Percentiles rank a stretch among this genome's conserved stretches.
Conservation (phyloP, 192 early-diverging fungal genomes). For the Podochytrium sp. region DNA sequence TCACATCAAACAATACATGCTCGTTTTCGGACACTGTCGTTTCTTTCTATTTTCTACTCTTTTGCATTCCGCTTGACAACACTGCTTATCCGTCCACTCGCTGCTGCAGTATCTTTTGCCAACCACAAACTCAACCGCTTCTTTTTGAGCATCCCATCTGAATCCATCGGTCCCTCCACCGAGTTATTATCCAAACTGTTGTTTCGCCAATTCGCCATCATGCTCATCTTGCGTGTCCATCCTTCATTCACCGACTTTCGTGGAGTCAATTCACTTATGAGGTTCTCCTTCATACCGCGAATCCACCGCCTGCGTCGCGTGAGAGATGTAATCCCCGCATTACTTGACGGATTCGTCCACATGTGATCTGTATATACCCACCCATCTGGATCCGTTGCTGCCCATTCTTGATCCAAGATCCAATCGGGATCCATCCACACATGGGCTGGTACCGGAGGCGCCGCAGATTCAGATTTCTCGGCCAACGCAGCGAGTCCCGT, state of each 20-base stretch:
- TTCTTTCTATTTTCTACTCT: too few relatives aligned
- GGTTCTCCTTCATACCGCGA: conserved; percentile 4
- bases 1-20: neutral
- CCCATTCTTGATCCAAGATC: conserved; percentile 16
- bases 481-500: neutral
- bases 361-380: conserved; percentile 30
- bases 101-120: neutral
- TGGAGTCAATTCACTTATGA: too few relatives aligned
- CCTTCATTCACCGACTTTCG: too few relatives aligned
- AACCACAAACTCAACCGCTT: conserved; percentile 5
- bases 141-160: neutral
- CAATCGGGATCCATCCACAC: conserved; percentile 22
- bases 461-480: neutral
- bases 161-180: neutral
- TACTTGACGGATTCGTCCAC: conserved; percentile 7
- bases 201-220: neutral
- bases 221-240: conserved; percentile 3
- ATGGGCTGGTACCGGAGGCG: conserved; percentile 2
- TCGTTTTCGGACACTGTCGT: too few relatives aligned
- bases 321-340: conserved; percentile 18
- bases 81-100: too few relatives aligned
- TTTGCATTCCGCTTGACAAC: too few relatives aligned
- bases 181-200: neutral
- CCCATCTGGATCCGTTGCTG: conserved; percentile 13
- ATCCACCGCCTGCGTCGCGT: conserved; percentile 25